Percentiles rank a stretch among this genome's conserved stretches.
phyloP scores from a whole-genome alignment of 306 rosid species.

The Luffa acutangula region DNA sequence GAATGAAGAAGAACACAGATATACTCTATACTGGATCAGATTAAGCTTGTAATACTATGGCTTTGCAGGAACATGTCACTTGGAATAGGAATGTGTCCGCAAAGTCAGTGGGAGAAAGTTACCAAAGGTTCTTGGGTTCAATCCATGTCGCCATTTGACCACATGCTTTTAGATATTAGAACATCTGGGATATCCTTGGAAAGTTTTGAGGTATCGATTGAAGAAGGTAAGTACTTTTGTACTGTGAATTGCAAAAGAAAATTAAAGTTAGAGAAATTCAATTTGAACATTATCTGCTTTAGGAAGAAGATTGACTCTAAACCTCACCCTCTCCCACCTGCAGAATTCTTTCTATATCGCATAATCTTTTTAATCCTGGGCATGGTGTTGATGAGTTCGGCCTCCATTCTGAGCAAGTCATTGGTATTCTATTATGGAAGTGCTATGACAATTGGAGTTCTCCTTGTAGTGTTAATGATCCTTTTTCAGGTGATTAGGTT shows the following conservation, averaged over 20 bases:
- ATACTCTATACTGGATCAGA: neutral
- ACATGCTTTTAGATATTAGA: constrained; percentile 58
- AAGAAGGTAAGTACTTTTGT: constrained; percentile 49
- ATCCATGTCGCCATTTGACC: constrained; percentile 77
- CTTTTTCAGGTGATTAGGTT: constrained; percentile 67
- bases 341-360: constrained; percentile 66
- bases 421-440: constrained; percentile 69
- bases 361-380: constrained; percentile 46
- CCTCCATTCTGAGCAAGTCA: constrained; percentile 59
- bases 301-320: neutral
- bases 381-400: constrained; percentile 51
- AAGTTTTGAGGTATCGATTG: constrained; percentile 51
- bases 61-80: constrained; percentile 65
- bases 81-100: constrained; percentile 70
- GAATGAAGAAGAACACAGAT: neutral
- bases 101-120: constrained; percentile 80
- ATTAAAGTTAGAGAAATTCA: neutral
- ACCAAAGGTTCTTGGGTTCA: constrained; percentile 58
- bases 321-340: constrained; percentile 9
- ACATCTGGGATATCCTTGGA: constrained; percentile 52
- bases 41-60: neutral
- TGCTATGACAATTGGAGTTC: constrained; percentile 70
- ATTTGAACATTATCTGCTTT: neutral
- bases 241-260: neutral
- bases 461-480: constrained; percentile 69